Evolutionary conservation across 495 filamentous ascomycete species (phyloP).

Genomic region (Aspergillus baeticus): DNA sequence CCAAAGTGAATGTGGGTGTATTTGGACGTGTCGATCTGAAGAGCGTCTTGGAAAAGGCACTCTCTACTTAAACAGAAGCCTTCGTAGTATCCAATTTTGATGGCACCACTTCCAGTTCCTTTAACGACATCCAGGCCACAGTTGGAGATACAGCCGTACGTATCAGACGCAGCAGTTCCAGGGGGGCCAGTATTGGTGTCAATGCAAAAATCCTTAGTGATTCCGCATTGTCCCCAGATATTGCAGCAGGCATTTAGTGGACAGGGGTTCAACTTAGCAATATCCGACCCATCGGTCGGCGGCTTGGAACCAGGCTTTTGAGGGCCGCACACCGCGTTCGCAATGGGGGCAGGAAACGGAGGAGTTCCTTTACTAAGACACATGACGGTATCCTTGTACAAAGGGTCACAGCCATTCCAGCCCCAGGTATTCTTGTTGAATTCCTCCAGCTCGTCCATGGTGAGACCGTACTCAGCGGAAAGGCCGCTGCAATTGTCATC

Average conservation of each 20-base stretch:
- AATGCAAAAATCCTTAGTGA: slow-evolving; percentile 45
- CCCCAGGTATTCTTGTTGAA: slow-evolving; percentile 46
- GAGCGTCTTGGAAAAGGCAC: too few species aligned
- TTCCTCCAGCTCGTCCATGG: slow-evolving; percentile 26
- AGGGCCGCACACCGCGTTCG: slow-evolving; percentile 44
- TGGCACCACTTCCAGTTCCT: slow-evolving; percentile 16
- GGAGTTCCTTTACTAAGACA: slow-evolving; percentile 48
- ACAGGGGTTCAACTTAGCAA: slow-evolving; percentile 30
- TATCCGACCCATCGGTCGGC: slow-evolving; percentile 1
- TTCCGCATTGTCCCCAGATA: slow-evolving; percentile 37
- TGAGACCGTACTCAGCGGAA: slow-evolving; percentile 30
- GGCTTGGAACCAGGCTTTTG: slow-evolving; percentile 33
- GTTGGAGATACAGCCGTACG: slow-evolving; percentile 48
- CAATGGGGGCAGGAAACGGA: slow-evolving; percentile 41
- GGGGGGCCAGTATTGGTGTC: slow-evolving; percentile 31
- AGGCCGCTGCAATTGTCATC: slow-evolving; percentile 29
- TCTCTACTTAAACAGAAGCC: slow-evolving; percentile 12
- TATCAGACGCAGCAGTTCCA: slow-evolving; percentile 29
- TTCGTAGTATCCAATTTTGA: slow-evolving; percentile 21
- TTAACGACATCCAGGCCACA: slow-evolving; percentile 45
- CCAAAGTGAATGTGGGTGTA: slow-evolving; percentile 47
- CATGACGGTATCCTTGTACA: slow-evolving; percentile 29
- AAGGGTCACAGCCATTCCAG: slow-evolving; percentile 42
- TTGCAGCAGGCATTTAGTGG: slow-evolving; percentile 33
- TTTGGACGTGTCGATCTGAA: slow-evolving; percentile 16